Conservation (phyloP, 2,329 filamentous ascomycete species). For the Endothia cerciana region DNA sequence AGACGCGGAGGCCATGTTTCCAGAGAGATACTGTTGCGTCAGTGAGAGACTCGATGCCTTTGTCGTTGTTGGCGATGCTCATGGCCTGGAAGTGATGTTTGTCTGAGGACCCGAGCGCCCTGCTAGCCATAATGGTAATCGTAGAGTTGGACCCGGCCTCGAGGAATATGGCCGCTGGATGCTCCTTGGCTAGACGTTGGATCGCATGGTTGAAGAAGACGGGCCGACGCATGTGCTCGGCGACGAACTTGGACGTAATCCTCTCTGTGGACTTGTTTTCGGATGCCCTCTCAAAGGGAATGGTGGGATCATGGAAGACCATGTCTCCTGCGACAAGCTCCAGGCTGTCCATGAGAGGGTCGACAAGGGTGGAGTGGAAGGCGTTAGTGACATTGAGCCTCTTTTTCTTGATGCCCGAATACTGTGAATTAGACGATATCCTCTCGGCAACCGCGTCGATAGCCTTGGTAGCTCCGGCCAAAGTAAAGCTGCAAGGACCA, state of each 20-base stretch:
- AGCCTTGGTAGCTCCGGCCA: constrained; percentile 43
- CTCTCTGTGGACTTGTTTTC: not conserved
- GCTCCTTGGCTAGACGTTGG: not conserved
- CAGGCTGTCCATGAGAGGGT: constrained; percentile 41
- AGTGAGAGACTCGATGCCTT: constrained; percentile 30
- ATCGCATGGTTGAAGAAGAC: constrained; percentile 48
- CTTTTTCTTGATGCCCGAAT: constrained; percentile 38
- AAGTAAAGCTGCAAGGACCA: constrained; percentile 45
- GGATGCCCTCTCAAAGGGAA: constrained; percentile 38
- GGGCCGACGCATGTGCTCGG: constrained; percentile 46
- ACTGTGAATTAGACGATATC: constrained; percentile 8
- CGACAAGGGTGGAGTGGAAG: constrained; percentile 50
- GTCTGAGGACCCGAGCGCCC: constrained; percentile 30
- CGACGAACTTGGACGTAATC: constrained; percentile 29
- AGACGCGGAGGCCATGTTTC: constrained; percentile 41
- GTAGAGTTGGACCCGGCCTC: constrained; percentile 48
- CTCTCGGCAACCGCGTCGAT: constrained; percentile 35
- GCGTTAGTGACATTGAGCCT: constrained; percentile 50
- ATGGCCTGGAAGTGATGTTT: constrained; percentile 33
- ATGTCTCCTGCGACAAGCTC: constrained; percentile 38
- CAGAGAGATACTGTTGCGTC: constrained; percentile 42
- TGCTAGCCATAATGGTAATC: constrained; percentile 40
- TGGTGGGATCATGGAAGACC: constrained; percentile 38
- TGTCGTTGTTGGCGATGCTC: constrained; percentile 30
- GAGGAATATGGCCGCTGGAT: constrained; percentile 38